Base-by-base conservation (phyloP, 164 flowering plant species). In the Aristolochia fimbriata region DNA sequence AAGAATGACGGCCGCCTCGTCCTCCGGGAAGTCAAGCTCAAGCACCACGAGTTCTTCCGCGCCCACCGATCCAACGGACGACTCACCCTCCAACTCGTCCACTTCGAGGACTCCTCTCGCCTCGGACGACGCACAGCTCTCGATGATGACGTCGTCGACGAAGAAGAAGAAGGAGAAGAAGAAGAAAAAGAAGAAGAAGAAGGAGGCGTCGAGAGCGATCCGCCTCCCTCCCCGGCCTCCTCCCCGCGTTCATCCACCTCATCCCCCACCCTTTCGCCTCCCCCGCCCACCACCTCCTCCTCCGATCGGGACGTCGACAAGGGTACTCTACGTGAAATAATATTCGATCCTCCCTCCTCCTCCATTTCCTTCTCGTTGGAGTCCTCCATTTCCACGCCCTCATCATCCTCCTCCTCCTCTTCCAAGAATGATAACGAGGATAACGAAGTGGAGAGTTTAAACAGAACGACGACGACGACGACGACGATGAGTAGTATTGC, bases 11-110 rank as follows among this genome's bases (percentile, higher is more conserved):
- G 85, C 2, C 60, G 72, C 27, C 60, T 81, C 47, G 56, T 76
- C 20, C 73, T 81, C 21, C 67, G n/a, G 14, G 70, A 62, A 53
- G 72, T 67, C 63, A 69, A 54, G 53, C 70, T 71, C n/a, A 65
- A 59, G 52, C 77, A 70, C 24, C 77, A 67, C 47, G 78, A 76
- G 51, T 74, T 59, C 67, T 65, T 80, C 24, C 50, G 68, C 15
- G 74, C 82, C 0, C 62, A 59, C 48, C 63, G 84, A 10, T 64
- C 71, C 43, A 51, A 73, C 21, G 82, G 82, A 6, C 77, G 82
- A 1, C 71, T 80, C 24, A 53, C 55, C 6, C 62, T 80, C 22
- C 51, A 65, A 1, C 77, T 74, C 11, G 64, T 76, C 11, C 68
- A 65, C 4, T 8, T 71, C 6, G 71, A 71, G 21, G 69, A 62